These are phyloP conservation scores for Lactarius evosmus DNA, from an alignment of 768 basidiomycete species.

Conservation along the genomic window DNA sequence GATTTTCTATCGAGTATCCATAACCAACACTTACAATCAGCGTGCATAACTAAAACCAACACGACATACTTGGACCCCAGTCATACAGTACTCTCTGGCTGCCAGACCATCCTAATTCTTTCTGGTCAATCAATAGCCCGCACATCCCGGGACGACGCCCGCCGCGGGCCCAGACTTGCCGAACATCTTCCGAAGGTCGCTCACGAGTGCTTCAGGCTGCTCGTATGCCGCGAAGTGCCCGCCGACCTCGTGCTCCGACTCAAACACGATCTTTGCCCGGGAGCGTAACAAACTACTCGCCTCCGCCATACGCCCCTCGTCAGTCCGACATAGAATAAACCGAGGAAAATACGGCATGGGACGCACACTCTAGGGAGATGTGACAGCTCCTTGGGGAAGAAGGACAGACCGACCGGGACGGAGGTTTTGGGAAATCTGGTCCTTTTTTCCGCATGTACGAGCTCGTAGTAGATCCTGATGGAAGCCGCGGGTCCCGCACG, in stretches of 20 bases:
- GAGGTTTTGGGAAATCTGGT: neutral
- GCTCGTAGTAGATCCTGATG: conserved; percentile 59
- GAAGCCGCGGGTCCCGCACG: conserved; percentile 56
- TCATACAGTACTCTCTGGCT: neutral
- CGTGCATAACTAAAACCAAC: no score
- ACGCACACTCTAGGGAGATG: conserved; percentile 40
- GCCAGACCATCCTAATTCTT: no score
- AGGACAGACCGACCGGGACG: conserved; percentile 49
- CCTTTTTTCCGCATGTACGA: neutral
- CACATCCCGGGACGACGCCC: conserved; percentile 41
- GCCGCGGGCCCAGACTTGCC: conserved; percentile 48
- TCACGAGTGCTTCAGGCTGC: conserved; percentile 45
- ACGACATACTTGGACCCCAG: no score
- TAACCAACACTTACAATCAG: no score
- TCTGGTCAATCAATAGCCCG: neutral
- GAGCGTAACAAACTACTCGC: conserved; percentile 28
- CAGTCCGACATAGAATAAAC: neutral
- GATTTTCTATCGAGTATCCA: no score
- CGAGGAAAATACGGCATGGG: neutral
- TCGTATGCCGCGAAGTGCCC: conserved; percentile 62
- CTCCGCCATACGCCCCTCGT: neutral
- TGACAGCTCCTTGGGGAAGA: conserved; percentile 48
- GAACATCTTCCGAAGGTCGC: conserved; percentile 56
- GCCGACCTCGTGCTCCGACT: conserved; percentile 47
- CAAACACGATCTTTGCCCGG: conserved; percentile 44